Evolutionary conservation across 1,139 yeast genomes (phyloP), one percentile per base, ranked within the genome.

Genomic region (Starmera stellimalicola): DNA sequence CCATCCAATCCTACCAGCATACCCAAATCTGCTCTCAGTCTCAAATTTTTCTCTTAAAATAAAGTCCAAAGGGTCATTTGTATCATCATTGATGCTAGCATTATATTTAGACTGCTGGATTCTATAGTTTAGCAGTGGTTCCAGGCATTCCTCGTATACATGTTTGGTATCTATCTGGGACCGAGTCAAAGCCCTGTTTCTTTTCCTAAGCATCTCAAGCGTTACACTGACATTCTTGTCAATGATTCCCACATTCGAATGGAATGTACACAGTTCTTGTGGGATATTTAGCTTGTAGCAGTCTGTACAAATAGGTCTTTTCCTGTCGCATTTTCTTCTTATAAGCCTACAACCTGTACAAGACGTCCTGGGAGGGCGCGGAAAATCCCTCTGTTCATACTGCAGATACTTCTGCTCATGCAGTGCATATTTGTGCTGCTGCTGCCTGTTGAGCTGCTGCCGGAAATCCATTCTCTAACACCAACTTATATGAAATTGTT

Each of bases 321-420:
- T 10, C 6, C 15, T 17, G 12, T 27, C 30, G 11, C 30, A 27
- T 17, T 16, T 10, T 7, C 30, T 14, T 27, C 16, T 27, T 18
- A 20, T 27, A 4, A 27, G 12, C 4, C 30, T 20, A 18, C 30
- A 27, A 6, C 23, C 30, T 4, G 30, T 27, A 12, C 30, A 27
- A 18, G 23, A 27, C 5, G 18, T 27, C 7, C 27, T 15, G 6
- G 27, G 5, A 6, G 27, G n/a, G n/a, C n/a, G n/a, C n/a, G n/a
- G n/a, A n/a, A n/a, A n/a, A n/a, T n/a, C n/a, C n/a, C n/a, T n/a
- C n/a, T n/a, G n/a, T n/a, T n/a, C n/a, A n/a, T n/a, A n/a, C n/a
- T n/a, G n/a, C n/a, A n/a, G n/a, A n/a, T n/a, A n/a, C n/a, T n/a
- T n/a, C n/a, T n/a, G n/a, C n/a, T n/a, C n/a, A n/a, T n/a, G n/a